These are phyloP conservation scores for Parmelia sp. DNA, from an alignment of 495 filamentous ascomycete species.

Conservation along the genomic window DNA sequence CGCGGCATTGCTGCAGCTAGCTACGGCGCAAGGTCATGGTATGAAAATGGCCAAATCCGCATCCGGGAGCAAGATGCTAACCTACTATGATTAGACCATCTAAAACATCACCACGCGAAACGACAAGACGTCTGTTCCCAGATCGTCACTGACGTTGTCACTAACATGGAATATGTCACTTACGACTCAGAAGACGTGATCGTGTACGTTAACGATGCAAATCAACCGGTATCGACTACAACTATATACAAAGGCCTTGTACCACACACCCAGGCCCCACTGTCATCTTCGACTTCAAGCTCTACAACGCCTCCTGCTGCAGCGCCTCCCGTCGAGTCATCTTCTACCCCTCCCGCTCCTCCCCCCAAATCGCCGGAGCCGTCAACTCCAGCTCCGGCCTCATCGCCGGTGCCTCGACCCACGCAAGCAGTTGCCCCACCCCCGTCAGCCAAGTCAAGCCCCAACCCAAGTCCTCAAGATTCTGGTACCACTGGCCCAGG, in stretches of 20 bases:
- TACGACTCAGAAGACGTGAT: conserved; percentile 44
- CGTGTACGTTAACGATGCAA: conserved; percentile 59
- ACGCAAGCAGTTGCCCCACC: not conserved
- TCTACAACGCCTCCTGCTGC: not conserved
- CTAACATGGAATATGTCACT: conserved; percentile 35
- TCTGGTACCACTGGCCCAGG: conserved; percentile 18
- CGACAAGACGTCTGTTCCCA: conserved; percentile 7
- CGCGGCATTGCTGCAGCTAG: conserved; percentile 32
- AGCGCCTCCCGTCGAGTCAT: not conserved
- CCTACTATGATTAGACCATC: not conserved
- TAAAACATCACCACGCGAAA: conserved; percentile 16
- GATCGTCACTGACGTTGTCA: conserved; percentile 23
- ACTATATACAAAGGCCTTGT: conserved; percentile 22
- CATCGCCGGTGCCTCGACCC: not conserved
- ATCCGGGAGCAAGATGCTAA: not conserved
- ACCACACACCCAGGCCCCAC: not conserved
- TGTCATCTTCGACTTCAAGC: not conserved
- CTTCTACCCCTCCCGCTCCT: conserved; percentile 1
- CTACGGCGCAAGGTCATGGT: conserved; percentile 42
- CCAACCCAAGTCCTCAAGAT: not conserved
- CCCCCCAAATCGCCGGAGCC: conserved; percentile 9
- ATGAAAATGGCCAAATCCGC: conserved; percentile 19
- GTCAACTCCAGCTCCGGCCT: not conserved
- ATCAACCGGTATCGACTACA: conserved; percentile 42
- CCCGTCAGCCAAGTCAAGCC: not conserved